Evolutionary conservation across 495 filamentous ascomycete species (phyloP).

Genomic region (Choiromyces venosus): DNA sequence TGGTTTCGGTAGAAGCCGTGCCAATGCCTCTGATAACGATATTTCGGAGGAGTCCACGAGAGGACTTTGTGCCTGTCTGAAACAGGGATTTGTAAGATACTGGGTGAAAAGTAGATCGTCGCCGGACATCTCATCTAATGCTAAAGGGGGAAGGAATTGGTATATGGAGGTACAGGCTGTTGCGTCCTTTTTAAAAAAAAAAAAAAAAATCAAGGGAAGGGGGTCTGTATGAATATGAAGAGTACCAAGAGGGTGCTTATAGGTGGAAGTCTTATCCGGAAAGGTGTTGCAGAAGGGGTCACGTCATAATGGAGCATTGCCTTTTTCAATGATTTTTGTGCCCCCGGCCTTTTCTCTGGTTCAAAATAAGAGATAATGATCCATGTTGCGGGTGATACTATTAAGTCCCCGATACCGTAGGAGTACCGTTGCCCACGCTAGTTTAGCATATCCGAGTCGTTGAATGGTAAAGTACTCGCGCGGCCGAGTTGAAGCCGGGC

Average conservation of each 20-base stretch:
- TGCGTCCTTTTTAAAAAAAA: not conserved
- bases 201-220: not conserved
- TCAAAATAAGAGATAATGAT: not conserved
- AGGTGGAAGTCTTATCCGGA: not conserved
- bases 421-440: not conserved
- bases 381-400: not conserved
- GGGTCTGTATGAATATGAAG: not conserved
- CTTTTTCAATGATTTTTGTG: not conserved
- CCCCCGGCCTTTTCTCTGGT: not conserved
- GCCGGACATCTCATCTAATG: slow-evolving; percentile 1
- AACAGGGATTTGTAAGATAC: not conserved
- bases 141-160: not conserved
- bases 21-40: slow-evolving; percentile 5
- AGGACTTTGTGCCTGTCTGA: not conserved
- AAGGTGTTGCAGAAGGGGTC: not conserved
- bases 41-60: slow-evolving; percentile 12
- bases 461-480: too few species aligned
- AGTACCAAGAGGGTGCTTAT: not conserved
- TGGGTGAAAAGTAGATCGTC: not conserved
- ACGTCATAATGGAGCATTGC: not conserved
- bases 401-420: not conserved
- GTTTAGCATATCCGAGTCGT: not conserved
- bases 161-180: not conserved
- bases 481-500: not conserved
- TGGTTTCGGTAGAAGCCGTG: slow-evolving; percentile 4